These are phyloP conservation scores for Xerocomus brunneocitrinus DNA, from an alignment of 768 basidiomycete genomes.

Conservation along the genomic window DNA sequence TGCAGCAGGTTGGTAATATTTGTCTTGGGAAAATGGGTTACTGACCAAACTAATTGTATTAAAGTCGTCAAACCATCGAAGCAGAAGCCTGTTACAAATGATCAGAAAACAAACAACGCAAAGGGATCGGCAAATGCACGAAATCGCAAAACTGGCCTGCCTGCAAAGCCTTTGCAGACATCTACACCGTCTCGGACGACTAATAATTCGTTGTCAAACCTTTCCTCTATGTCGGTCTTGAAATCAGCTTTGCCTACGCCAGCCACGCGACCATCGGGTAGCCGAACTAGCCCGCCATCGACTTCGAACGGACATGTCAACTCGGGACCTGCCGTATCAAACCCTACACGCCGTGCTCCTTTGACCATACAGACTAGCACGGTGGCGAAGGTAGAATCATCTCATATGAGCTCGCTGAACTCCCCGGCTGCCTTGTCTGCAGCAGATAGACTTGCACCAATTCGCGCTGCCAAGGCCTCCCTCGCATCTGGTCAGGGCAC, in stretches of 20 bases:
- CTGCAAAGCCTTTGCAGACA: slow-evolving; percentile 2
- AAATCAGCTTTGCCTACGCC: not conserved
- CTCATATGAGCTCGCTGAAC: slow-evolving; percentile 6
- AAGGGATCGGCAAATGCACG: slow-evolving; percentile 3
- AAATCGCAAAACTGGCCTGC: not conserved
- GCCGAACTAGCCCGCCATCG: not conserved
- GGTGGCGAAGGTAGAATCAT: slow-evolving; percentile 18
- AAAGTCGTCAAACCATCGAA: slow-evolving; percentile 15
- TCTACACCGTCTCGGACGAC: slow-evolving; percentile 12
- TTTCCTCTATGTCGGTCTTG: not conserved
- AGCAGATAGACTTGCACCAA: slow-evolving; percentile 29
- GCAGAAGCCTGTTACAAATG: not conserved
- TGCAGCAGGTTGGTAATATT: slow-evolving; percentile 15
- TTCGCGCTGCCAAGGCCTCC: slow-evolving; percentile 30
- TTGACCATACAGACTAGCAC: slow-evolving; percentile 11
- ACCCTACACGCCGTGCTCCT: not conserved
- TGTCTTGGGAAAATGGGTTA: not conserved
- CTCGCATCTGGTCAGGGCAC: slow-evolving; percentile 9
- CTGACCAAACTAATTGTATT: slow-evolving; percentile 1
- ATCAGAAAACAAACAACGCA: slow-evolving; percentile 2
- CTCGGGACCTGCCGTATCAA: not conserved
- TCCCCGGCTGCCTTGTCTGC: slow-evolving; percentile 4
- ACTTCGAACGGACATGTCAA: not conserved
- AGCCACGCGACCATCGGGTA: not conserved
- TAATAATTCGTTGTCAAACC: slow-evolving; percentile 19